Percentiles rank a stretch among this genome's conserved stretches.
Conservation (phyloP, 495 filamentous ascomycete genomes). For the Cercophora newfieldiana region DNA sequence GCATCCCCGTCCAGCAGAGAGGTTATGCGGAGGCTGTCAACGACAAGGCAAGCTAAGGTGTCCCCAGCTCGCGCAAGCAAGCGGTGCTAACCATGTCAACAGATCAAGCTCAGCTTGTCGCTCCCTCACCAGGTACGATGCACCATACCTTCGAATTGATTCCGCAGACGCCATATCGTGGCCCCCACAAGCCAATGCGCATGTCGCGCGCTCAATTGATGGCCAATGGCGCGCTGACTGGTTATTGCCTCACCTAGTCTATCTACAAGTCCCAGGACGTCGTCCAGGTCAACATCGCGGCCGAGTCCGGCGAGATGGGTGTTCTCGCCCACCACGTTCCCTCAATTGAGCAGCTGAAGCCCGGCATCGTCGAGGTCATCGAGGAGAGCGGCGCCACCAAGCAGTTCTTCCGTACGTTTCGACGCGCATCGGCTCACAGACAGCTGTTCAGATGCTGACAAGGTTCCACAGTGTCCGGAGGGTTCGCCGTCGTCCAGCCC, state of each 20-base stretch:
- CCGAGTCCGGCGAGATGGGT: conserved; percentile 99
- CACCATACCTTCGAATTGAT: conserved; percentile 2
- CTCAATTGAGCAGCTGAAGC: conserved; percentile 97
- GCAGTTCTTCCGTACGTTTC: conserved; percentile 91
- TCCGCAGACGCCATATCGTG: not conserved
- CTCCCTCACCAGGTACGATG: conserved; percentile 93
- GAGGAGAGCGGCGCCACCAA: conserved; percentile 90
- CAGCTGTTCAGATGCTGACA: not conserved
- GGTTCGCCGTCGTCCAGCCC: conserved; percentile 95
- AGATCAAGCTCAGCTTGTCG: conserved; percentile 96
- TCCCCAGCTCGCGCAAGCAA: conserved; percentile 11
- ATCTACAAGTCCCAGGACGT: conserved; percentile 63
- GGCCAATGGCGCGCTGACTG: conserved; percentile 24
- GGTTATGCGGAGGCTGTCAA: conserved; percentile 91
- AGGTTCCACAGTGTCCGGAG: conserved; percentile 76
- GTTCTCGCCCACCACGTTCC: conserved; percentile 98
- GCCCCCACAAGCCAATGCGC: not conserved
- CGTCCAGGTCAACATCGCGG: conserved; percentile 98
- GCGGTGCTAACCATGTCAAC: conserved; percentile 38
- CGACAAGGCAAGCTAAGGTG: conserved; percentile 58
- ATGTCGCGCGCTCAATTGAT: conserved; percentile 8
- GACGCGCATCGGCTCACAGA: conserved; percentile 16
- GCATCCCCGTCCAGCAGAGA: conserved; percentile 73
- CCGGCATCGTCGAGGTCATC: conserved; percentile 90
- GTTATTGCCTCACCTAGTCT: conserved; percentile 54